Conservation (phyloP, 148 eudicot species). For the Pouteria glomerata region DNA sequence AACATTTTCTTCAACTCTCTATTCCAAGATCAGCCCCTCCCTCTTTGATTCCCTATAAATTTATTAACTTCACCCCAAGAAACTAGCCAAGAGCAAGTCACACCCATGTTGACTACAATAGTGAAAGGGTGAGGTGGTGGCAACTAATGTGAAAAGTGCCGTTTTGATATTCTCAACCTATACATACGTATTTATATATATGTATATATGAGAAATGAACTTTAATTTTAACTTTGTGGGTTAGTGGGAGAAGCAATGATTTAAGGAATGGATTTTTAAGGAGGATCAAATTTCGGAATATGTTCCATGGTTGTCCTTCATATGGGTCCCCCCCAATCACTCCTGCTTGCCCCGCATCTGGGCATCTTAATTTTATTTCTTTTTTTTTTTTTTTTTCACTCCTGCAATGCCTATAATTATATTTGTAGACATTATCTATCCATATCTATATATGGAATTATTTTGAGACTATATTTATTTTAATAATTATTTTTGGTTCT, state of each 20-base stretch:
- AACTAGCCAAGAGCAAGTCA: background rate
- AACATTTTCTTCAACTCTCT: background rate
- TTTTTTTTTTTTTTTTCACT: background rate
- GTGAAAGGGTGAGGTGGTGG: background rate
- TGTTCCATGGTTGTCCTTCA: slow-evolving; percentile 5
- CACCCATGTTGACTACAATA: background rate
- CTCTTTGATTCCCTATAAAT: background rate
- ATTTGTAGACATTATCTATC: too few relatives aligned
- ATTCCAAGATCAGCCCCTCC: background rate
- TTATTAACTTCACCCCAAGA: background rate
- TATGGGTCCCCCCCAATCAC: background rate
- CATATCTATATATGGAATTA: too few relatives aligned
- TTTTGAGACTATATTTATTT: too few relatives aligned
- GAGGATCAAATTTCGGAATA: slow-evolving; percentile 4
- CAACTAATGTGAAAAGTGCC: background rate
- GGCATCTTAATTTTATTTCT: background rate
- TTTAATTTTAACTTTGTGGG: background rate
- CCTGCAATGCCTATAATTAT: background rate
- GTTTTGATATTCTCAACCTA: background rate
- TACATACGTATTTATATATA: background rate
- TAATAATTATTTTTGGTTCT: too few relatives aligned
- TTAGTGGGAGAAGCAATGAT: slow-evolving; percentile 9
- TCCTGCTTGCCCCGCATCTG: too few relatives aligned
- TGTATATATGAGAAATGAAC: background rate
- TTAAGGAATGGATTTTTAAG: background rate